Evolutionary conservation across 2,329 filamentous ascomycete genomes (phyloP).

Genomic region (Pseudocercospora cruenta): DNA sequence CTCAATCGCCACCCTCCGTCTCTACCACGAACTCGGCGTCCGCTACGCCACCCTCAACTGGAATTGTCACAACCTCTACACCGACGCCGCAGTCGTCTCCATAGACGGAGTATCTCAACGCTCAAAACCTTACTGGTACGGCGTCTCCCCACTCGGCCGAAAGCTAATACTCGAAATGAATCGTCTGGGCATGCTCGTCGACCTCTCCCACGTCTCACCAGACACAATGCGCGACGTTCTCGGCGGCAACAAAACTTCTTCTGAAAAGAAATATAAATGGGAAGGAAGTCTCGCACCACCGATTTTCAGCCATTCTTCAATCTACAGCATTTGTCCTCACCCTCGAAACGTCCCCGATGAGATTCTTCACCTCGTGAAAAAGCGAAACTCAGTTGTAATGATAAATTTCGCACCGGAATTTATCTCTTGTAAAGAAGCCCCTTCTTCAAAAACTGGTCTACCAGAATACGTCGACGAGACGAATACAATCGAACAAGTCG

Average conservation of each 20-base stretch:
- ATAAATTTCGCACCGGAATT: slow-evolving; percentile 86
- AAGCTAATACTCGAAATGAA: slow-evolving; percentile 86
- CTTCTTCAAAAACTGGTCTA: slow-evolving; percentile 56
- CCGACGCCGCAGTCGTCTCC: slow-evolving; percentile 75
- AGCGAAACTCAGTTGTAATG: slow-evolving; percentile 79
- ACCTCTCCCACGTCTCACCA: slow-evolving; percentile 75
- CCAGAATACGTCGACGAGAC: slow-evolving; percentile 70
- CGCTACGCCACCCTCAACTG: slow-evolving; percentile 88
- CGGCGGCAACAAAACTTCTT: slow-evolving; percentile 44
- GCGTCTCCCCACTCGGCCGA: slow-evolving; percentile 72
- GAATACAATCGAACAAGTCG: slow-evolving; percentile 76
- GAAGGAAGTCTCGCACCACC: slow-evolving; percentile 75
- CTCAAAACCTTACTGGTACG: slow-evolving; percentile 65
- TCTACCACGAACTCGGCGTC: slow-evolving; percentile 77
- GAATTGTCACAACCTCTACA: slow-evolving; percentile 89
- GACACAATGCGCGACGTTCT: slow-evolving; percentile 88
- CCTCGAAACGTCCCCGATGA: slow-evolving; percentile 89
- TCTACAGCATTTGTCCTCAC: slow-evolving; percentile 79
- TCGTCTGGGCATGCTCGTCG: slow-evolving; percentile 89
- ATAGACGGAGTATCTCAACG: slow-evolving; percentile 48
- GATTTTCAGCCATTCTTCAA: slow-evolving; percentile 88
- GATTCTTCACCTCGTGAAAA: slow-evolving; percentile 74
- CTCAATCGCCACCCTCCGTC: slow-evolving; percentile 72
- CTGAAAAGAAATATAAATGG: slow-evolving; percentile 58
- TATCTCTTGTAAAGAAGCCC: slow-evolving; percentile 70